Percentiles rank a stretch among this genome's conserved stretches.
These are phyloP conservation scores for Discostella stelligera DNA, from an alignment of 352 stramenopile genomes.

Conservation along the genomic window DNA sequence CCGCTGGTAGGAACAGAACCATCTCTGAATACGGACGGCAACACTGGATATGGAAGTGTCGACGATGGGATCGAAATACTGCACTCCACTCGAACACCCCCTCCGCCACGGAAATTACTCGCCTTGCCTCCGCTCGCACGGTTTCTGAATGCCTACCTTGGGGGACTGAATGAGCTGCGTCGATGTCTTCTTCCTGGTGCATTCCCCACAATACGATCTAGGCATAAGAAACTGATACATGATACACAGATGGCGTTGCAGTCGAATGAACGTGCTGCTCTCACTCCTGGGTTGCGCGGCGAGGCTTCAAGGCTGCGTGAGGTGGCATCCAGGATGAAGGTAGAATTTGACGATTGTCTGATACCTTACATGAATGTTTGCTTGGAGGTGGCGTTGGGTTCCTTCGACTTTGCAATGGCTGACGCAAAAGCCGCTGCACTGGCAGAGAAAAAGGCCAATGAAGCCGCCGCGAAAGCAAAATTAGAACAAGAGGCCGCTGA, in stretches of 20 bases:
- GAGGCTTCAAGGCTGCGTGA: conserved; percentile 65
- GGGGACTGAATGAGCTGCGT: conserved; percentile 79
- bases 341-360: conserved; percentile 60
- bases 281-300: conserved; percentile 70
- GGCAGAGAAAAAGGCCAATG: conserved; percentile 30
- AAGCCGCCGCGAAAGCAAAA: conserved; percentile 32
- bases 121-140: conserved; percentile 69
- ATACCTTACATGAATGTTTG: conserved; percentile 67
- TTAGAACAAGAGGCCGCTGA: conserved; percentile 26
- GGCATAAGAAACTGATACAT: conserved; percentile 43
- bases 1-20: conserved; percentile 60
- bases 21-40: conserved; percentile 28
- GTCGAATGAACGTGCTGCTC: conserved; percentile 69
- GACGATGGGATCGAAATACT: conserved; percentile 32
- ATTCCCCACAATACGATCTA: conserved; percentile 59
- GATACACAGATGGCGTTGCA: conserved; percentile 62
- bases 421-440: conserved; percentile 29
- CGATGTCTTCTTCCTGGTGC: conserved; percentile 77
- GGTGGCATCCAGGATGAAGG: conserved; percentile 63
- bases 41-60: conserved; percentile 12
- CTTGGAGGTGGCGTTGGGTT: conserved; percentile 74
- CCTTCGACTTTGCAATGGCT: conserved; percentile 50
- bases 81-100: conserved; percentile 42
- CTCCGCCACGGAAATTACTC: conserved; percentile 73
- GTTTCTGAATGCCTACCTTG: conserved; percentile 78